Conservation (phyloP, 331 rosid genomes). For the Telfairia occidentalis region DNA sequence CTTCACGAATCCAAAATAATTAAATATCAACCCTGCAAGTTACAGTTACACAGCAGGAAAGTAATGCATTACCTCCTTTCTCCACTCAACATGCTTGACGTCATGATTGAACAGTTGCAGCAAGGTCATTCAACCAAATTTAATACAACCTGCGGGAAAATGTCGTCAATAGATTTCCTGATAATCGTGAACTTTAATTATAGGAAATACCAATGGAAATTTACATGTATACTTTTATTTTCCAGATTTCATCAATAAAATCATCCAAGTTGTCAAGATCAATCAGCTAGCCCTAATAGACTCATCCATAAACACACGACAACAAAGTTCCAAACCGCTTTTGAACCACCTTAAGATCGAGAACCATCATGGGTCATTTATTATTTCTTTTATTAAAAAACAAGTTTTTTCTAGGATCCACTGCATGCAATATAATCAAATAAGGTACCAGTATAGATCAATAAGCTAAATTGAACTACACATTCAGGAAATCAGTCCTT, state of each 20-base stretch:
- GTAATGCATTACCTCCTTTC: conserved; percentile 56
- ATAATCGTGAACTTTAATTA: not conserved
- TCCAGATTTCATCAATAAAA: not conserved
- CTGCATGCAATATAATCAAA: not conserved
- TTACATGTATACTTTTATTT: not conserved
- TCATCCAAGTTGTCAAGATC: not conserved
- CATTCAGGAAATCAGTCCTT: not conserved
- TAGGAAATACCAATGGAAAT: not conserved
- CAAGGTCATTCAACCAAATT: conserved; percentile 72
- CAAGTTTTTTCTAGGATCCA: not conserved
- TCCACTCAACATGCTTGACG: conserved; percentile 74
- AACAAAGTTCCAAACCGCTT: not conserved
- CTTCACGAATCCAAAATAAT: not conserved
- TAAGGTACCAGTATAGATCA: not conserved
- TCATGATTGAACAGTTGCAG: conserved; percentile 39
- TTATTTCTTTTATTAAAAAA: not conserved
- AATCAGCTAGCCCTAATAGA: not conserved
- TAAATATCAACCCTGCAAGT: not conserved
- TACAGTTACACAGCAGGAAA: not conserved
- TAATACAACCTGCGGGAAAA: conserved; percentile 36
- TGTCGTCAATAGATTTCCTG: not conserved
- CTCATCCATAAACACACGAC: not conserved
- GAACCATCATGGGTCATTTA: not conserved
- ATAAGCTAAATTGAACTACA: not conserved
- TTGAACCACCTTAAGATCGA: not conserved